These are phyloP conservation scores for Leucaena leucocephala DNA, from an alignment of 306 rosid genomes.

Conservation along the genomic window DNA sequence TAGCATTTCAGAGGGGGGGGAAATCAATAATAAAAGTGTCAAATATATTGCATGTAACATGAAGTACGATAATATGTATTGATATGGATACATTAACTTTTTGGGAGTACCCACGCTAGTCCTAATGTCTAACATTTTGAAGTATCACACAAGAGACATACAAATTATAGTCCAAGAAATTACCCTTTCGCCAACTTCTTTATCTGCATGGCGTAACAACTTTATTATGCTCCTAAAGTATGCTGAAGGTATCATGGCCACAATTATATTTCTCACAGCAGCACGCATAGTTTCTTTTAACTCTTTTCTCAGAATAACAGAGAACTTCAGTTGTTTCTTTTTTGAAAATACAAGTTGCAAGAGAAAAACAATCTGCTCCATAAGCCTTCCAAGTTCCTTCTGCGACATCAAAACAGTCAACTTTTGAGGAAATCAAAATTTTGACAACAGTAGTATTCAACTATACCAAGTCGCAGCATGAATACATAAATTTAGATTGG, in stretches of 20 bases:
- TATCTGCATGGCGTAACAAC: constrained; percentile 66
- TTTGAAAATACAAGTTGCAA: constrained; percentile 64
- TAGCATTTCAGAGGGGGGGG: not conserved
- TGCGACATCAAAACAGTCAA: constrained; percentile 42
- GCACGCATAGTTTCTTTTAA: constrained; percentile 63
- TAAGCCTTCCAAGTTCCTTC: constrained; percentile 63
- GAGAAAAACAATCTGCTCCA: constrained; percentile 69
- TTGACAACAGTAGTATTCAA: not conserved
- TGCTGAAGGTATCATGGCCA: constrained; percentile 62
- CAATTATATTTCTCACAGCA: constrained; percentile 55
- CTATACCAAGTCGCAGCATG: constrained; percentile 8
- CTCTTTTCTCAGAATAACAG: constrained; percentile 58
- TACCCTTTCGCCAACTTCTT: constrained; percentile 75
- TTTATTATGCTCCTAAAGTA: constrained; percentile 64
- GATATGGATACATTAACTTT: not conserved
- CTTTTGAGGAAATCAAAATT: constrained; percentile 14
- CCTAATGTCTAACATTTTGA: not conserved
- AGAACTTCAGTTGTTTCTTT: constrained; percentile 51
- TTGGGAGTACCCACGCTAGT: not conserved
- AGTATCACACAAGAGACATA: not conserved
- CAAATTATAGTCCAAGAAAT: constrained; percentile 15
- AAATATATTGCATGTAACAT: not conserved
- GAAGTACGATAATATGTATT: not conserved
- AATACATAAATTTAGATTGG: not conserved
- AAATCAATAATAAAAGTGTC: not conserved